Evolutionary conservation across 2,329 filamentous ascomycete species (phyloP).

Genomic region (Cladophialophora immunda): DNA sequence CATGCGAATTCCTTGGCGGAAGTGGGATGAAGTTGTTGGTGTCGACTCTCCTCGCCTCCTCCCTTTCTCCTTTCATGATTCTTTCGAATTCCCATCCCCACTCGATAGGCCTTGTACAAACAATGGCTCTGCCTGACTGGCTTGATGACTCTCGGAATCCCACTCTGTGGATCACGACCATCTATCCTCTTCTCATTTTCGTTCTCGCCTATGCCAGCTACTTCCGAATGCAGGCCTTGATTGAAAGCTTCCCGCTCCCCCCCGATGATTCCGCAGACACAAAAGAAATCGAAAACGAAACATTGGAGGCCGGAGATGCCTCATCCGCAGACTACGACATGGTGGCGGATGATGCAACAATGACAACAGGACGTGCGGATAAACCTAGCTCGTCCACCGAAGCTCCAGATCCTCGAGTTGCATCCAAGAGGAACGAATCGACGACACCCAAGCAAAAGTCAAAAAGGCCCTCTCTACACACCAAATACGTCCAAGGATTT

Average conservation of each 20-base stretch:
- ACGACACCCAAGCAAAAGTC: background rate
- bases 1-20: background rate
- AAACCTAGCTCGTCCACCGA: slow-evolving; percentile 5
- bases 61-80: background rate
- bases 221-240: slow-evolving; percentile 11
- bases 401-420: background rate
- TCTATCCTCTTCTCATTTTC: slow-evolving; percentile 14
- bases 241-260: slow-evolving; percentile 7
- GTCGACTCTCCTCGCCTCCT: background rate
- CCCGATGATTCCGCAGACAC: slow-evolving; percentile 1
- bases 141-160: slow-evolving; percentile 13
- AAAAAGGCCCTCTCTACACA: slow-evolving; percentile 5
- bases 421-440: background rate
- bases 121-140: slow-evolving; percentile 7
- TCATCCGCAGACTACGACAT: slow-evolving; percentile 12
- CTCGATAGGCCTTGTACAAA: background rate
- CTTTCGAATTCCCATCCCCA: background rate
- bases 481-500: slow-evolving; percentile 11
- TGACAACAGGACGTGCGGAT: background rate
- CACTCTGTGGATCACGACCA: slow-evolving; percentile 12
- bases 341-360: slow-evolving; percentile 13
- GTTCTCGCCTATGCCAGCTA: slow-evolving; percentile 5
- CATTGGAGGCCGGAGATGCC: background rate
- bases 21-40: background rate
- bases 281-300: slow-evolving; percentile 4